Evolutionary conservation across 108 stramenopile genomes (phyloP), one percentile per base, ranked within the genome.

Genomic region (Bacterosira constricta): DNA sequence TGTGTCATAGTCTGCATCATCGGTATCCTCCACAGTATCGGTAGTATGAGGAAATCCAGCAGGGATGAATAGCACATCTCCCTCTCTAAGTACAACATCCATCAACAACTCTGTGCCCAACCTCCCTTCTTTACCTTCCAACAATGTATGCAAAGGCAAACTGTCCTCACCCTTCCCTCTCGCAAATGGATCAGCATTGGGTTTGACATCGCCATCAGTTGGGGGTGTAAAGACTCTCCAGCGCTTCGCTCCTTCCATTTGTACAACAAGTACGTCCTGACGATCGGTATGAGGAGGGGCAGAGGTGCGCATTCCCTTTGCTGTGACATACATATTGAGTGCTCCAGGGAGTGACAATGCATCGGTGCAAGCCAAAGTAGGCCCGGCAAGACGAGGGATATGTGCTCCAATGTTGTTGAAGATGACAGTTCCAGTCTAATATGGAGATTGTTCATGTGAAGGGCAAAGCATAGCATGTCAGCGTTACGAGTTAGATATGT

Each of bases 231-330:
- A 93, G 0, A 93, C 87, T 64, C 80, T 84, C 92, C 92, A 93
- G 38, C 80, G 83, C 72, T 97, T 97, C 7, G 80, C 62, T 37
- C 96, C 96, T 50, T 85, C 71, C 26, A 90, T 91, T 83, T 97
- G 97, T 11, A 96, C 79, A 4, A 97, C 89, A n/a, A 96, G 73
- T 0, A 96, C 95, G 69, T 96, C 95, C 81, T 96, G 95, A 68
- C 92, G 89, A 71, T 96, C 97, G 7, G 97, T 97, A 77, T 97
- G 97, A 27, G 96, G 97, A 18, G 97, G 97, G 37, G 95, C 97
- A 7, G 84, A 86, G 10, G 89, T 90, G 17, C 79, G 66, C 80
- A 88, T 88, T 1, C 90, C 90, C 5, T 83, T 66, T 8, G 90
- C 81, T 0, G 97, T 97, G 26, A 96, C 83, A 65, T 97, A 97